Evolutionary conservation across 371 early-diverging fungal genomes (phyloP), one percentile per base, ranked within the genome.

Genomic region (Mortierella sp.): DNA sequence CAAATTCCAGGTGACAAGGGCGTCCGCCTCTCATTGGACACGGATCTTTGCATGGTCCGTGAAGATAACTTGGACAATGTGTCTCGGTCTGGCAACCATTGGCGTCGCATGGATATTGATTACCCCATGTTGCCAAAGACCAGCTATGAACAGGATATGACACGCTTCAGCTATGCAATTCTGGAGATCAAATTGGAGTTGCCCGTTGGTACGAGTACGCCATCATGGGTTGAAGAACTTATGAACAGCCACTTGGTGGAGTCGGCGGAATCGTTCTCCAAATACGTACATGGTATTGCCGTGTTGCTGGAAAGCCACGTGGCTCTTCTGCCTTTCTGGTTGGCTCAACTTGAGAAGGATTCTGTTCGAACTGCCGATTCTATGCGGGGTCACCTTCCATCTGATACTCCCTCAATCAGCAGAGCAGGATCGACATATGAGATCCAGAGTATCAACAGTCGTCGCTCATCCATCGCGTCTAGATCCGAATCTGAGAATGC

Each of bases 221-320:
- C 98, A 1, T 85, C 89, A 42, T 99, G 99, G 99, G 95, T 99
- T 19, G 83, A 85, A 8, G 94, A 96, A 34, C 89, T 99, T 59
- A 85, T 97, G 66, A 87, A 93, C 43, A 91, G 93, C 57, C 92
- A 95, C 68, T 85, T 99, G 74, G 98, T 99, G 19, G 96, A 97
- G 83, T 96, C 96, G 49, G 98, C 98, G 4, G 98, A 99, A 60
- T 95, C 97, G 66, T 99, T 99, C 86, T 95, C 95, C 45, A 99
- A 99, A 85, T 99, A 97, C 85, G 89, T 98, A 51, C 99, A 99
- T 84, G 99, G 99, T 70, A 91, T 93, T 15, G 93, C 97, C 12
- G 91, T 96, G 45, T 88, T 99, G 12, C 92, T 96, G 65, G 93
- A 95, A 64, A 89, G 90, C 62, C 90, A 93, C 42, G 93, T 99